Conservation (phyloP, 768 basidiomycete species). For the Piloderma croceum region DNA sequence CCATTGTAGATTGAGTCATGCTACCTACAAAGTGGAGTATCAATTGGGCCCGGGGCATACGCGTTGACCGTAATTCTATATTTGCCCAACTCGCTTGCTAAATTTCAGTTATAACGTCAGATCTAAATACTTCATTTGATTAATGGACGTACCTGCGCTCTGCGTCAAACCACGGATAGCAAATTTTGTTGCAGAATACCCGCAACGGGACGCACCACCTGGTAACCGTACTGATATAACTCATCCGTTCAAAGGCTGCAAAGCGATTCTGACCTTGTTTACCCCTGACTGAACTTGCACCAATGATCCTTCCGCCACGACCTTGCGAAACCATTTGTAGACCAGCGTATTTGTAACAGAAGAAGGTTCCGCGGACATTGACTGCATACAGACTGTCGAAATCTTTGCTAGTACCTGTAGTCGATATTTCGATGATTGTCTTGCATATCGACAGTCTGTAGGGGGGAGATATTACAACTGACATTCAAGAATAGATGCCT, state of each 20-base stretch:
- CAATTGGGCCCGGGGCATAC: slow-evolving; percentile 33
- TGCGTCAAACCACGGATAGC: slow-evolving; percentile 26
- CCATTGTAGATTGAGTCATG: slow-evolving; percentile 1
- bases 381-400: slow-evolving; percentile 23
- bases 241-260: background rate
- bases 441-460: background rate
- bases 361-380: slow-evolving; percentile 30
- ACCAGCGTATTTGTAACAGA: slow-evolving; percentile 38
- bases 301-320: slow-evolving; percentile 34
- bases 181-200: slow-evolving; percentile 29
- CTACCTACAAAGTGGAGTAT: slow-evolving; percentile 26
- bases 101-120: no score
- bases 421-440: no score
- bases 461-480: slow-evolving; percentile 4
- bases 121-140: no score
- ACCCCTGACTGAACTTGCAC: slow-evolving; percentile 16
- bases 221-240: slow-evolving; percentile 6
- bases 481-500: slow-evolving; percentile 19
- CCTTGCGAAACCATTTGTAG: slow-evolving; percentile 35
- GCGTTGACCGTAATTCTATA: slow-evolving; percentile 36
- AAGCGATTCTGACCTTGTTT: slow-evolving; percentile 8
- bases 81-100: slow-evolving; percentile 26
- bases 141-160: background rate
- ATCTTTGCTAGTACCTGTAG: slow-evolving; percentile 16
- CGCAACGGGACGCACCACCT: slow-evolving; percentile 10